Evolutionary conservation across 129 eudicot species (phyloP), one percentile per base, ranked within the genome.

Genomic region (Chrysanthemum seticuspe): DNA sequence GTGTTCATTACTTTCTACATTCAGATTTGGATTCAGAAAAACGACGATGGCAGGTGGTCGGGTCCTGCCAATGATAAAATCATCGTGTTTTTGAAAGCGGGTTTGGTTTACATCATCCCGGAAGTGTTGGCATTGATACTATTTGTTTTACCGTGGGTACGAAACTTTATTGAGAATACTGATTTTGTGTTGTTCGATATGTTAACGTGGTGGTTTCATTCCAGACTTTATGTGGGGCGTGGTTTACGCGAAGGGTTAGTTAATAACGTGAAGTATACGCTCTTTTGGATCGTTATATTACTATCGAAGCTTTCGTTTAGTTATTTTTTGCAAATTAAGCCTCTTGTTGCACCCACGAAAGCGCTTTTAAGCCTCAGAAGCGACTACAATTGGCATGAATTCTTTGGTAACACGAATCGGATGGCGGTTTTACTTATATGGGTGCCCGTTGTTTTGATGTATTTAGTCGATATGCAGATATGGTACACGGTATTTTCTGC

Each of bases 161-260:
- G 98, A 16, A 93, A 93, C 79, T 71, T 87, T 44, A 62, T 93
- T 5, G 98, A 93, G 70, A 84, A 75, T 51, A 67, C 88, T 2
- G 83, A 93, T 70, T 93, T 83, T 73, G 55, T 74, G 6, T 48
- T 86, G 15, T 81, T 93, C 2, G 86, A 93, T 62, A 13, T 74
- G 63, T 16, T 87, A 27, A 93, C 96, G 1, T 93, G 98, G 98
- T 93, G 98, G 98, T 93, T 93, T 68, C 88, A 93, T 21, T 78
- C 92, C 5, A 78, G 96, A 14, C 84, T 80, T 12, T 93, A 85
- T 63, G 92, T 93, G 19, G 98, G 96, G 4, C 82, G 98, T 10
- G 96, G 96, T 31, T 81, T 87, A 21, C 81, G 98, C 14, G 97
- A 93, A 81, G 98, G 98, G 10, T 86, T 93, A n/a, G 62, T 93